Evolutionary conservation across 106 monocot genomes (phyloP), one percentile per base, ranked within the genome.

Genomic region (Iris macrosiphon): DNA sequence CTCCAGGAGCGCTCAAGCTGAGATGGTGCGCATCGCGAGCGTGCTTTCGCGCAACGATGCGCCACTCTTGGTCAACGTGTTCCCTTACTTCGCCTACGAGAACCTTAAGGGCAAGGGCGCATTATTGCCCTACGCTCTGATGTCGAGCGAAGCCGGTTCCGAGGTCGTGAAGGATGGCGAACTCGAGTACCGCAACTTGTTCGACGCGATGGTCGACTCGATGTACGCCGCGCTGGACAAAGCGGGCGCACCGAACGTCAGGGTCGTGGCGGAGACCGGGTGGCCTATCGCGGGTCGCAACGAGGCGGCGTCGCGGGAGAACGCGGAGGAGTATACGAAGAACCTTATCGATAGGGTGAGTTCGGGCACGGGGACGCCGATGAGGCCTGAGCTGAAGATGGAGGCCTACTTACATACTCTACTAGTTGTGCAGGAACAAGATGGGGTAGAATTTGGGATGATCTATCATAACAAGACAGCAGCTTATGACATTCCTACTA

Each of bases 171-270:
- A 7, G 7, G 62, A 73, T 34, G 58, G 52, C n/a, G 15, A 11
- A 8, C 23, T 68, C 18, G 0, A 17, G 3, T 79, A 79, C 63
- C n/a, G 2, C 8, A 63, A 57, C 68, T 26, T 78, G 4, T 72
- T 78, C 55, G 63, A 72, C 46, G 78, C 78, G 15, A 63, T 72
- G 5, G 57, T 79, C 7, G 78, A 79, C 57, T 15, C 67, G 6
- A 11, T 73, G 27, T 68, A 73, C 63, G 1, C 72, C 3, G 78
- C 78, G 1, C 29, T 73, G 58, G 78, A 72, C 68, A 61, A 49
- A 23, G 58, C 45, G 2, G 78, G 72, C 0, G 40, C 8, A 3
- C 8, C 38, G 4, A 16, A 26, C 5, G 62, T 79, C 19, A 29
- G 12, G 4, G n/a, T 78, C 2, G 61, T 61, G 24, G 72, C 78